Percentiles rank a stretch among this genome's conserved stretches.
Evolutionary conservation across 495 filamentous ascomycete species (phyloP).

Genomic region (Aspergillus carlsbadensis): DNA sequence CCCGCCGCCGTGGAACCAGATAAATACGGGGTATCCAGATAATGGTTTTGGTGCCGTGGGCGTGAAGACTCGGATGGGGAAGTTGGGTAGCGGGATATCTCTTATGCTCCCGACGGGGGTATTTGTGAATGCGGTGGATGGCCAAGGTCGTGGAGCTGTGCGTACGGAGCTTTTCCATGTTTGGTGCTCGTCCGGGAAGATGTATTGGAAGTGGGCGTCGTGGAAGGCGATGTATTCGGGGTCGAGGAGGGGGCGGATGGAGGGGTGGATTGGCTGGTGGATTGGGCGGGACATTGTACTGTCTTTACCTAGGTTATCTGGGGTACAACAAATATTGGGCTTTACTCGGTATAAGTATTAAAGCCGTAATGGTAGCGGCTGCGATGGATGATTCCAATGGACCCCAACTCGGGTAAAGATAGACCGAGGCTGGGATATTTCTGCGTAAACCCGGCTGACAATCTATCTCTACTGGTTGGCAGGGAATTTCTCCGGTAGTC

Average conservation of each 20-base stretch:
- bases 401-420: too few relatives aligned
- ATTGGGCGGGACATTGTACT: not conserved
- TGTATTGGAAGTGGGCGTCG: not conserved
- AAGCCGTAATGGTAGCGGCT: too few relatives aligned
- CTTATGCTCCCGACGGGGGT: not conserved
- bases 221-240: conserved; percentile 1
- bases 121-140: not conserved
- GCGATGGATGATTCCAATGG: too few relatives aligned
- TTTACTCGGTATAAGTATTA: too few relatives aligned
- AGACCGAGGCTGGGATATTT: too few relatives aligned
- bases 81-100: not conserved
- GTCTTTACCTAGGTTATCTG: too few relatives aligned
- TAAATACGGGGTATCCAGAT: not conserved
- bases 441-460: too few relatives aligned
- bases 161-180: not conserved
- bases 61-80: not conserved
- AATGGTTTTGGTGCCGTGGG: not conserved
- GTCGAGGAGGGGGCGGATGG: not conserved
- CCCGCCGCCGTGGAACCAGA: not conserved
- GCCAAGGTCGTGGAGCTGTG: not conserved
- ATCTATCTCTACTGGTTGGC: too few relatives aligned
- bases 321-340: too few relatives aligned
- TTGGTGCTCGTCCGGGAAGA: not conserved
- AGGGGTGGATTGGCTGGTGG: conserved; percentile 2
- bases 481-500: too few relatives aligned